These are phyloP conservation scores for Saccharomyces hybrid DNA, from an alignment of 1,139 yeast genomes.

Conservation along the genomic window DNA sequence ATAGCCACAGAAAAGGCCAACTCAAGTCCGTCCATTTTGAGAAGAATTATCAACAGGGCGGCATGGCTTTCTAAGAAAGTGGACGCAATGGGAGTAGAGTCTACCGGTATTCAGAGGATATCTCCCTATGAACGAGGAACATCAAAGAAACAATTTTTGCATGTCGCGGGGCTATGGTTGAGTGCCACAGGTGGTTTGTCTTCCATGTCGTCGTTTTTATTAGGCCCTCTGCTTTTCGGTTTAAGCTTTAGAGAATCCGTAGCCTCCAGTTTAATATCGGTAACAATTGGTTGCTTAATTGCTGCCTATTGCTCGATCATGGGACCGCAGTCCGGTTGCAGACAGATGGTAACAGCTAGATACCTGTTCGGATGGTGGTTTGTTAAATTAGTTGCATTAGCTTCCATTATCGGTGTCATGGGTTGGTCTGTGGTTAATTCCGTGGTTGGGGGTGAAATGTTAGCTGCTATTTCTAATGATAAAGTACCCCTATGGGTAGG, in stretches of 20 bases:
- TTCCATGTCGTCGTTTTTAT: constrained; percentile 72
- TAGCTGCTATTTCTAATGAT: constrained; percentile 55
- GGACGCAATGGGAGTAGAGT: constrained; percentile 58
- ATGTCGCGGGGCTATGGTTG: constrained; percentile 71
- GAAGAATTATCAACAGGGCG: constrained; percentile 1
- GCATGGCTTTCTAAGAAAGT: constrained; percentile 31
- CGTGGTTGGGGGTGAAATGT: constrained; percentile 79
- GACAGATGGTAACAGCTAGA: constrained; percentile 80
- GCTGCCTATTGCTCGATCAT: constrained; percentile 77
- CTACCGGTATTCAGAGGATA: constrained; percentile 75
- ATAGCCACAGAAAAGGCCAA: not conserved
- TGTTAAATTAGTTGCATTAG: constrained; percentile 62
- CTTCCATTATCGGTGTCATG: constrained; percentile 64
- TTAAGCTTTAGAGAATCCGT: constrained; percentile 59
- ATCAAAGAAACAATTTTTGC: constrained; percentile 44
- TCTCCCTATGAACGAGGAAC: constrained; percentile 60
- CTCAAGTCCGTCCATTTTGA: not conserved
- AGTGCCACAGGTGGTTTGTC: constrained; percentile 81
- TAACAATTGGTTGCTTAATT: constrained; percentile 57
- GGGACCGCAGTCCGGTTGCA: constrained; percentile 84
- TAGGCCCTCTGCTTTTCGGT: constrained; percentile 65
- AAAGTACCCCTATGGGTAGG: constrained; percentile 66
- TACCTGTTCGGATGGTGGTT: constrained; percentile 79
- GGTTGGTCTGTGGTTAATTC: constrained; percentile 86
- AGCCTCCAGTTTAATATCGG: constrained; percentile 54